Conservation (phyloP, 768 basidiomycete genomes). For the Naematelia aurantialba region DNA sequence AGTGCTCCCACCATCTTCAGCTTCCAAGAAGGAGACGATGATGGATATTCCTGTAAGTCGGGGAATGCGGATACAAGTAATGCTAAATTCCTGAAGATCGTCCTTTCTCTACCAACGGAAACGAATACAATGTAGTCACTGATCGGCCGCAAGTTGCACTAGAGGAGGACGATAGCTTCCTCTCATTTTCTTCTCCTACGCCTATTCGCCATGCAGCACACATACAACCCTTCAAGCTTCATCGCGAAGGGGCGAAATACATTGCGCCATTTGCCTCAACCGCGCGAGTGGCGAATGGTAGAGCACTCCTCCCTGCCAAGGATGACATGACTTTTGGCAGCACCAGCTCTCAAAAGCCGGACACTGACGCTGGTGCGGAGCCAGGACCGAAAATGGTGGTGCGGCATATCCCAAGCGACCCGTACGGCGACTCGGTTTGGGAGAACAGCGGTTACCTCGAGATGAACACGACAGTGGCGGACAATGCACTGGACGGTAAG, state of each 20-base stretch:
- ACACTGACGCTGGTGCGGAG: background rate
- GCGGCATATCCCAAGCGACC: background rate
- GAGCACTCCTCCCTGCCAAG: background rate
- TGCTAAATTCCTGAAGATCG: too few species aligned
- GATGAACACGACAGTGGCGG: constrained; percentile 2
- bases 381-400: too few species aligned
- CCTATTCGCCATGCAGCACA: background rate
- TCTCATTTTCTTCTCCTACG: background rate
- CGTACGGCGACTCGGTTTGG: background rate
- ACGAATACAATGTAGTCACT: too few species aligned
- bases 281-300: background rate
- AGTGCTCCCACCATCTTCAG: too few species aligned
- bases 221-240: background rate
- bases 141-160: background rate
- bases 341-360: background rate
- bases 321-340: background rate
- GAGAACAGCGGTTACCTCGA: constrained; percentile 1
- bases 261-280: background rate
- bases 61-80: too few species aligned
- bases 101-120: too few species aligned
- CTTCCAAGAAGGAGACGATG: too few species aligned
- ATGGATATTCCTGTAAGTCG: too few species aligned
- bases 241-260: background rate
- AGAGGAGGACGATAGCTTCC: background rate
- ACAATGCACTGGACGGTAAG: constrained; percentile 2